Percentiles rank a stretch among this genome's conserved stretches.
Evolutionary conservation across 2,329 filamentous ascomycete genomes (phyloP).

Genomic region (Microcyclosporella mali): DNA sequence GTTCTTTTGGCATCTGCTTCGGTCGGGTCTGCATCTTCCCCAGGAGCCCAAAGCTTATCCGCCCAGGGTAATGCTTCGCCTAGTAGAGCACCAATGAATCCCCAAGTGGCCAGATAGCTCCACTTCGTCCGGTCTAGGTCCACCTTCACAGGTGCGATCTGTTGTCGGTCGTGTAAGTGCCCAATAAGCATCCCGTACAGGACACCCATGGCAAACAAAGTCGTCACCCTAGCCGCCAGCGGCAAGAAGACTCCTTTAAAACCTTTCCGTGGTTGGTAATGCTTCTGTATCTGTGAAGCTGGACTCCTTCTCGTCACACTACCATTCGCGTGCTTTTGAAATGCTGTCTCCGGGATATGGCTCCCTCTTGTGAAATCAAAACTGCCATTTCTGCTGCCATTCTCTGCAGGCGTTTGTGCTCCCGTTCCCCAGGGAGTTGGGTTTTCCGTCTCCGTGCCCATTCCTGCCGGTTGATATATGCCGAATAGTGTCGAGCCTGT

Average conservation of each 20-base stretch:
- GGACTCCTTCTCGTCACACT: conserved; percentile 23
- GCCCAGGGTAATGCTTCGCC: conserved; percentile 80
- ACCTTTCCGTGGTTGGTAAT: conserved; percentile 16
- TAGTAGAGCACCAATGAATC: conserved; percentile 66
- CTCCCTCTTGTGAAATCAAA: conserved; percentile 22
- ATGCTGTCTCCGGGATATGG: conserved; percentile 18
- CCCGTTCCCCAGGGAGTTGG: conserved; percentile 67
- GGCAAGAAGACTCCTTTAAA: conserved; percentile 40
- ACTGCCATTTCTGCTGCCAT: conserved; percentile 16
- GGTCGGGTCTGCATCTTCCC: conserved; percentile 35
- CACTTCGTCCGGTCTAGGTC: conserved; percentile 52
- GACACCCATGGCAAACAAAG: conserved; percentile 74
- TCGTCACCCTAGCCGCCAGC: conserved; percentile 24
- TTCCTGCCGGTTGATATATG: conserved; percentile 71
- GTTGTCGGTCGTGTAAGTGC: conserved; percentile 65
- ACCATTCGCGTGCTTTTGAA: conserved; percentile 20
- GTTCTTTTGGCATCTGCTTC: conserved; percentile 8
- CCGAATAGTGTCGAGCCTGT: conserved; percentile 84
- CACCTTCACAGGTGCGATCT: conserved; percentile 57
- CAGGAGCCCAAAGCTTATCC: conserved; percentile 64
- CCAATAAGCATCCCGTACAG: conserved; percentile 77
- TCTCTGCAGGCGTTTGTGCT: conserved; percentile 56
- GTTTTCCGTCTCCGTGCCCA: conserved; percentile 49
- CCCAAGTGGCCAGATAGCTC: conserved; percentile 76
- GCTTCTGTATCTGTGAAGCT: conserved; percentile 15